Percentiles rank a stretch among this genome's conserved stretches.
phyloP scores from a whole-genome alignment of 164 flowering plant species.

The Macadamia tetraphylla region DNA sequence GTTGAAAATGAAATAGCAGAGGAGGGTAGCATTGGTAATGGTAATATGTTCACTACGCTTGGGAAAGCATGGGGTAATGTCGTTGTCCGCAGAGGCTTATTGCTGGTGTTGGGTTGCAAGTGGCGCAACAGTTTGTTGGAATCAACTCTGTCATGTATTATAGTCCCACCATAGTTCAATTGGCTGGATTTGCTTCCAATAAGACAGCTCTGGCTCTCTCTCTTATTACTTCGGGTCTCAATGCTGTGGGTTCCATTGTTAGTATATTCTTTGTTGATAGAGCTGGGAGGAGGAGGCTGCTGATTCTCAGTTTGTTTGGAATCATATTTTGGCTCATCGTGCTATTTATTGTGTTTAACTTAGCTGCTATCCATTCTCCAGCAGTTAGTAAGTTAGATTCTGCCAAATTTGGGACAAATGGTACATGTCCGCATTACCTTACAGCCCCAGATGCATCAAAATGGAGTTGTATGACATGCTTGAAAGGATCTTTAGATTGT shows the following conservation, averaged over 20 bases:
- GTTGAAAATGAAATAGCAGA: constrained; percentile 52
- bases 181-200: constrained; percentile 91
- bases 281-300: constrained; percentile 64
- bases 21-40: constrained; percentile 33
- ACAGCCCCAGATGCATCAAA: constrained; percentile 22
- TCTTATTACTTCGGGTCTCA: constrained; percentile 77
- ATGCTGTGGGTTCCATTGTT: constrained; percentile 63
- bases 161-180: constrained; percentile 70
- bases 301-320: constrained; percentile 63
- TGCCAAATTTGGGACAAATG: constrained; percentile 43
- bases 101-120: constrained; percentile 83
- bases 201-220: constrained; percentile 71
- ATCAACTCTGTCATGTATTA: constrained; percentile 94
- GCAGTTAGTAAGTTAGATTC: constrained; percentile 31
- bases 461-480: constrained; percentile 80
- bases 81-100: constrained; percentile 50
- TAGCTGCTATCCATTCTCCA: constrained; percentile 49
- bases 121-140: constrained; percentile 88
- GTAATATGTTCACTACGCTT: constrained; percentile 23
- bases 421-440: constrained; percentile 43
- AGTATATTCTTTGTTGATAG: constrained; percentile 71
- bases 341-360: constrained; percentile 33
- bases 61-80: constrained; percentile 37
- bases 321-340: constrained; percentile 44
- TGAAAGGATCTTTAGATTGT: constrained; percentile 43